Base-by-base conservation (phyloP, 495 filamentous ascomycete species). In the Astrothelium macrocarpum region DNA sequence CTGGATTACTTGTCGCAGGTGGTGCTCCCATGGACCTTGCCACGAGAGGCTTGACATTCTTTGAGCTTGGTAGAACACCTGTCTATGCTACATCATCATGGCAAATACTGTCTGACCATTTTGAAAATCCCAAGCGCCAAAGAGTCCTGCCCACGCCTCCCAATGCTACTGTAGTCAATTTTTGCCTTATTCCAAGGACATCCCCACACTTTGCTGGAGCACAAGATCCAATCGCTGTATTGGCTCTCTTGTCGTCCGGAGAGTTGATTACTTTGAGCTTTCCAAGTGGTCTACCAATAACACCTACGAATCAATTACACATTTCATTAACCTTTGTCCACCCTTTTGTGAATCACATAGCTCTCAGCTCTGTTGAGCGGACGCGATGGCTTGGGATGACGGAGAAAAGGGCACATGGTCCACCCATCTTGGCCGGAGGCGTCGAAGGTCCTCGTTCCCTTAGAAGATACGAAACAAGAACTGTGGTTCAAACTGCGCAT, bases 231-330 rank as follows among this genome's bases (percentile, higher is more conserved):
- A 86, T 97, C 59, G 90, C 90, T 1, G 75, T 95, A 2, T 75
- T 98, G 65, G 83, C 84, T 23, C 78, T 95, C 26, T 78, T 97
- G 1, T 84, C 86, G 0, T 93, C 90, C 1, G 94, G 94, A 28
- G 95, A 97, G 76, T 70, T 97, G 32, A 78, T 90, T 60, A 95
- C 91, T 0, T 74, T 97, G 73, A 91, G 86, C 68, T 97, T 97
- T 70, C 95, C 94, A 1, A 91, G 85, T 63, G 94, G 95, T 18
- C 86, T 91, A 72, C 87, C 93, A 2, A 90, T 98, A 56, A 87
- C 85, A 31, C 90, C 95, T 5, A 95, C 93, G 0, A 94, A 96
- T 68, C 87, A 95, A 75, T 80, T 97, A 9, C 91, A 95, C 70
- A 83, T 90, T 0, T 91, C 85, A 16, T 71, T 97, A 43, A 85